Percentiles rank a stretch among this genome's conserved stretches.
phyloP scores from a whole-genome alignment of 73 alveolate species.

The Paramecium pentaurelia region DNA sequence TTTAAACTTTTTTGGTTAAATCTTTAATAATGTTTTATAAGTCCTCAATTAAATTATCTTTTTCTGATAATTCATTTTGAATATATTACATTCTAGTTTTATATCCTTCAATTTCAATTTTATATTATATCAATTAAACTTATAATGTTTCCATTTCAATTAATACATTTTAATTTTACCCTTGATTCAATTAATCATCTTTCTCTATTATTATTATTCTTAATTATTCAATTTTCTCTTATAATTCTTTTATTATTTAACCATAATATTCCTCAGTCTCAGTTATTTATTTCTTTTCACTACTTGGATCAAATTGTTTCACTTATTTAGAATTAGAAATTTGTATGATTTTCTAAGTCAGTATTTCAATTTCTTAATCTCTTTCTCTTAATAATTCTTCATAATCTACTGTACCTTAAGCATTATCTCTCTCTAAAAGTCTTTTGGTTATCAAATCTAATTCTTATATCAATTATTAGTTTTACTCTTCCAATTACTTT shows the following conservation, averaged over 20 bases:
- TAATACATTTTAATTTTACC: not conserved
- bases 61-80: not conserved
- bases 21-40: not conserved
- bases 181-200: not conserved
- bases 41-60: not conserved
- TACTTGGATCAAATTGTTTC: not conserved
- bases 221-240: not conserved
- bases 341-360: not conserved
- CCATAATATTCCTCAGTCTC: slow-evolving; percentile 27
- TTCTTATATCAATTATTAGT: not conserved
- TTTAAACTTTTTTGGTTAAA: not conserved
- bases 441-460: slow-evolving; percentile 3
- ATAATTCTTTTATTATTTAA: not conserved
- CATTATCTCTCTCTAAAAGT: not conserved
- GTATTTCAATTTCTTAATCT: slow-evolving; percentile 26
- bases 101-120: not conserved
- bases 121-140: not conserved
- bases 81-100: not conserved
- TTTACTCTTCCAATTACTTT: not conserved
- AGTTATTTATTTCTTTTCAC: not conserved
- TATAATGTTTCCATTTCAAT: not conserved
- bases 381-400: not conserved
- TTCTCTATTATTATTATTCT: not conserved
- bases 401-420: not conserved
- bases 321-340: not conserved